phyloP scores from a whole-genome alignment of 202 grass and related monocot species.

The Dendrocalamus latiflorus region DNA sequence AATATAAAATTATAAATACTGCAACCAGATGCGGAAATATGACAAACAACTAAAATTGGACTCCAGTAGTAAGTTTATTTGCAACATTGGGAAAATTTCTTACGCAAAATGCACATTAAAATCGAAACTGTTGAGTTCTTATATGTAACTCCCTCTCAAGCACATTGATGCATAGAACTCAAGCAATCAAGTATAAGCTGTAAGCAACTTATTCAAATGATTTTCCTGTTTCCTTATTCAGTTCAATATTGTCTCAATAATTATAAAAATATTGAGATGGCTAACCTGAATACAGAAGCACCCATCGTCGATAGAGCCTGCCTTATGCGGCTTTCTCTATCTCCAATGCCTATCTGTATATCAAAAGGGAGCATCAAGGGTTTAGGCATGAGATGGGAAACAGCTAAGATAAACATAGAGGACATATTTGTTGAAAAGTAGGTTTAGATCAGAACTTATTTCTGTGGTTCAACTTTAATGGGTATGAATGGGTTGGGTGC shows the following conservation, averaged over 20 bases:
- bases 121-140: not conserved
- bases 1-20: not conserved
- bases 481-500: not conserved
- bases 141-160: not conserved
- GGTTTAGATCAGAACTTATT: not conserved
- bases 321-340: slow-evolving; percentile 62
- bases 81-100: not conserved
- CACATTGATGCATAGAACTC: not conserved
- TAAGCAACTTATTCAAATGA: not conserved
- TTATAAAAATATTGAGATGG: slow-evolving; percentile 23
- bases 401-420: not conserved
- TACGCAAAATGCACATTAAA: slow-evolving; percentile 14
- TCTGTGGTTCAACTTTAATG: not conserved
- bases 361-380: slow-evolving; percentile 10
- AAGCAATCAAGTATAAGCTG: not conserved
- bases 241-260: not conserved
- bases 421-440: not conserved
- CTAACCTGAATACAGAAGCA: slow-evolving; percentile 91
- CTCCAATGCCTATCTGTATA: slow-evolving; percentile 61
- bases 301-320: slow-evolving; percentile 88
- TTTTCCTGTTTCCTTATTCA: slow-evolving; percentile 11
- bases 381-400: slow-evolving; percentile 11
- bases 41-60: not conserved
- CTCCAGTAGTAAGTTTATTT: not conserved
- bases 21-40: slow-evolving; percentile 3